Base-by-base conservation (phyloP, 192 early-diverging fungal species). In the Coemansia sp. region DNA sequence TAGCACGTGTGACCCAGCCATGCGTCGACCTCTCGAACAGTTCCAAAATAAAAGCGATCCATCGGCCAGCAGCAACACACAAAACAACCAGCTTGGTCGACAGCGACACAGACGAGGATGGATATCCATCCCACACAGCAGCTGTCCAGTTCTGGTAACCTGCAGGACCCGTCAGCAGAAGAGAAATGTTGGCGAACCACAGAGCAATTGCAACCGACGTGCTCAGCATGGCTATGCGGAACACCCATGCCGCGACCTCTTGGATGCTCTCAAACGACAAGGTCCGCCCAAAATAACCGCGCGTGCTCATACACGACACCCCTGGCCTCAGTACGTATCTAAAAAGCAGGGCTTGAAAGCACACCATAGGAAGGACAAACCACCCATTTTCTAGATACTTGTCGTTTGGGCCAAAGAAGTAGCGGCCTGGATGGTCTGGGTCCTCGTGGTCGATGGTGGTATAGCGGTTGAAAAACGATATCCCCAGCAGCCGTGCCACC, bases 301-400 rank as follows among this genome's bases (percentile, higher is more conserved):
- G 32, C 26, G 2, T 16, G 39, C 36, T 26, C 13, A 54, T 40
- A 22, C 56, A 13, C 65, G 47, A 46, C n/a, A 60, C 47, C 15
- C 47, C 51, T 8, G 78, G 73, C 8, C 74, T 73, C 26, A 81
- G 22, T 2, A 73, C 37, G 41, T 71, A 76, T 47, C 74, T 63
- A 26, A 70, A 64, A 1, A 63, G 11, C 37, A 46, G 57, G 4
- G 68, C 68, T 6, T 71, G 69, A 15, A 65, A 41, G 73, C 76
- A 81, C 63, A 81, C 45, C 21, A 81, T 9, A 36, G n/a, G n/a
- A n/a, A n/a, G n/a, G 73, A 70, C 60, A 59, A 65, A 0, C 65
- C 58, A 19, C 63, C 42, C 22, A 76, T 48, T 10, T 73, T 39
- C 64, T n/a, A 73, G 6, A 8, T 63, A 67, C 1, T 67, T 21